Evolutionary conservation across 495 filamentous ascomycete species (phyloP).

Genomic region (Podospora didyma): DNA sequence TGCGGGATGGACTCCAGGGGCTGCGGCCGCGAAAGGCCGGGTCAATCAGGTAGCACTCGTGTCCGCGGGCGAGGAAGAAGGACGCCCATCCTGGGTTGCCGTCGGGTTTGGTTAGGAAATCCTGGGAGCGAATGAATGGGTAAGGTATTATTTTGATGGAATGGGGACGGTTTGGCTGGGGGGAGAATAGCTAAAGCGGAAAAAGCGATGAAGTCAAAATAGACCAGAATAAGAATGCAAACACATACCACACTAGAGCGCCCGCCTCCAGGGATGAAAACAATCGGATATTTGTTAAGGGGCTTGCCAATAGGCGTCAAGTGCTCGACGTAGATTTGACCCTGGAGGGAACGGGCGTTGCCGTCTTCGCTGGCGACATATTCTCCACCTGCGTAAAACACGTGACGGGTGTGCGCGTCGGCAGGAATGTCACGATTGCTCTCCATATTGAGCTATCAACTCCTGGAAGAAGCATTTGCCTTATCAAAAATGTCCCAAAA

Average conservation of each 20-base stretch:
- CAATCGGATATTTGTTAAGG: constrained; percentile 36
- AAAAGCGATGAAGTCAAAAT: too few species aligned
- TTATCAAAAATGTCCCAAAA: too few species aligned
- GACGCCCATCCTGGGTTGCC: constrained; percentile 35
- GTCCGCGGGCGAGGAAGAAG: constrained; percentile 41
- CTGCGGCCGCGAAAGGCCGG: constrained; percentile 36
- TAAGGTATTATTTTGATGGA: neutral
- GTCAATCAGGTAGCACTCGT: constrained; percentile 46
- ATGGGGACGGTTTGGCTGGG: too few species aligned
- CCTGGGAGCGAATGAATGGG: constrained; percentile 17
- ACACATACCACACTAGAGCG: constrained; percentile 46
- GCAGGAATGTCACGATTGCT: neutral
- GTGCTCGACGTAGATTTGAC: constrained; percentile 57
- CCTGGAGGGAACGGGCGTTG: constrained; percentile 34
- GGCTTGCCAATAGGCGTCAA: constrained; percentile 32
- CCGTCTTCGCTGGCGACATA: constrained; percentile 34
- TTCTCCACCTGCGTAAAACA: constrained; percentile 49
- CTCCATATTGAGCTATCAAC: too few species aligned
- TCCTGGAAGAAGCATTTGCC: too few species aligned
- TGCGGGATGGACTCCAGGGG: constrained; percentile 19
- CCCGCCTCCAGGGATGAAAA: constrained; percentile 49
- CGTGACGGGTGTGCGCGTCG: constrained; percentile 25
- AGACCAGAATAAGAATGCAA: too few species aligned
- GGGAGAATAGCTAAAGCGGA: too few species aligned
- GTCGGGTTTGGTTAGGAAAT: constrained; percentile 44